Evolutionary conservation across 495 filamentous ascomycete genomes (phyloP), one percentile per base, ranked within the genome.

Genomic region (Penicillium nucicola): DNA sequence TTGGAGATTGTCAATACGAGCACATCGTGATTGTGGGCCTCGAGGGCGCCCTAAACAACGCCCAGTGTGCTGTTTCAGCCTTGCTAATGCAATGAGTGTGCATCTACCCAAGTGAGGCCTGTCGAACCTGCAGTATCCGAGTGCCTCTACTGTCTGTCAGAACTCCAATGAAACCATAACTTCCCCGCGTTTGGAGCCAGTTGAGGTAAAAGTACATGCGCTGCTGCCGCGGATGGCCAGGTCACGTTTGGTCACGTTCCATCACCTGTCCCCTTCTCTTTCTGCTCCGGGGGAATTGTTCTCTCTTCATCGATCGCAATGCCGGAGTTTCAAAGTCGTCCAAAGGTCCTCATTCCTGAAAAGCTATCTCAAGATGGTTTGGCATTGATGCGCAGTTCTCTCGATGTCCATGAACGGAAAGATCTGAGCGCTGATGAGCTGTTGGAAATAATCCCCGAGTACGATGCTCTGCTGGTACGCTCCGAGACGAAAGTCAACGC

Each of bases 281-380:
- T n/a, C n/a, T n/a, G n/a, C n/a, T n/a, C n/a, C n/a, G n/a, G n/a
- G n/a, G n/a, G n/a, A n/a, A n/a, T n/a, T n/a, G n/a, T n/a, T 14
- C 25, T 32, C n/a, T 19, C 15, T 23, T 33, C 34, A 14, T 30
- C 10, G 45, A 35, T 23, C 22, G 2, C 7, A 28, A 61, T 61
- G 57, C 54, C 50, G 18, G 47, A 61, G 25, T 17, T 45, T 52
- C 31, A 53, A 41, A 48, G 18, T 38, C 61, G 60, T 35, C 78
- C 81, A 30, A 81, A 80, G 53, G 80, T 88, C 53, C 81, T 89
- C 32, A 81, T 87, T 14, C 79, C 85, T 1, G 85, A 89, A 61
- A 88, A 86, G 61, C 76, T 89, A 42, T 88, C 85, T n/a, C 72
- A 78, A 12, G 86, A 89, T 67, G 85, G 85, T 23, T 76, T 89